Evolutionary conservation across 208 protist species (phyloP), one percentile per base, ranked within the genome.

Genomic region (Acanthamoeba sp.): DNA sequence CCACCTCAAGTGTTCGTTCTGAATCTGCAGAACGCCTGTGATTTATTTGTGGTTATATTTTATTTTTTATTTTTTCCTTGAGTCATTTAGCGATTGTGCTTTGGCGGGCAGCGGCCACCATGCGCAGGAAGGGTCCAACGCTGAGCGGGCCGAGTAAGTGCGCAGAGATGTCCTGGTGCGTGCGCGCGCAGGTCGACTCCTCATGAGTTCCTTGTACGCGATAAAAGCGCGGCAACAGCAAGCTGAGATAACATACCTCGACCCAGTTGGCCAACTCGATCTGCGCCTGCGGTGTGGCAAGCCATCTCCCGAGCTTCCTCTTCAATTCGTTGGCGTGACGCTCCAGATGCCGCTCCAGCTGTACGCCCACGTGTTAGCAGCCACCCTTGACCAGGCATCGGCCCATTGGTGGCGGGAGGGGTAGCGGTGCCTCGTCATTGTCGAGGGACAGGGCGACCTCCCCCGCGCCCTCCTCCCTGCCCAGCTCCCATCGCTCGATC

Each of bases 201-300:
- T n/a, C n/a, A n/a, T n/a, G n/a, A n/a, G n/a, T n/a, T n/a, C n/a
- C n/a, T n/a, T 2, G 32, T 24, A 24, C 22, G 24, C 36, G 7
- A 34, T 36, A 55, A 22, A 1, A 88, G 34, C 27, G 24, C 40
- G 29, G 36, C 66, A 36, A 9, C 71, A 29, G 18, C 1, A 12
- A 24, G 12, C 10, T 2, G 34, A n/a, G 18, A 89, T 2, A 24
- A n/a, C 20, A 45, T 45, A 92, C 87, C 62, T 92, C 87, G 40
- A 92, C 36, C 34, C 45, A 92, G 29, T 92, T 92, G 1, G 18
- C 87, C 1, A 92, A 10, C 27, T 92, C 87, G 62, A 92, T 92
- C 38, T 92, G 40, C 16, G 36, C 62, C 27, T 92, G 87, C 12
- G 87, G 87, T 24, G 87, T 78, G 16, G 6, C 0, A 10, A 34